phyloP scores from a whole-genome alignment of 306 rosid species.

The Oxytropis ochrocephala region DNA sequence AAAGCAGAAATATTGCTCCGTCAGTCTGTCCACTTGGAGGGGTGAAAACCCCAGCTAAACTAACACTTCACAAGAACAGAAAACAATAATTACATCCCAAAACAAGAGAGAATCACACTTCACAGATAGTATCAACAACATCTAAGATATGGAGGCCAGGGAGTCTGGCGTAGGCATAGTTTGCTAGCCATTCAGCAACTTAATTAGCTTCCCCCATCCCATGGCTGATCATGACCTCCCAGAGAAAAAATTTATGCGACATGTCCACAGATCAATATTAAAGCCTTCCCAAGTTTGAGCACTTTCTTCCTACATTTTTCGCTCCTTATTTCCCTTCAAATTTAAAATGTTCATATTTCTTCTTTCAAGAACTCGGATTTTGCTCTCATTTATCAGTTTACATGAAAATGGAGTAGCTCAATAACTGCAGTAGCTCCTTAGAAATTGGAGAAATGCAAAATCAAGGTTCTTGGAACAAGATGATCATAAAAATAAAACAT shows the following conservation, averaged over 20 bases:
- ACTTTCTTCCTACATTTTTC: background rate
- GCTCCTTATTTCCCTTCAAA: background rate
- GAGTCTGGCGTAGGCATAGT: background rate
- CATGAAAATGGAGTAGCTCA: slow-evolving; percentile 3
- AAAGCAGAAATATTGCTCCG: background rate
- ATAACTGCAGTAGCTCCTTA: background rate
- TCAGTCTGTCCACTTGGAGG: background rate
- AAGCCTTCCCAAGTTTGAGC: slow-evolving; percentile 4
- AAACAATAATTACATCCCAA: background rate
- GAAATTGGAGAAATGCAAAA: background rate
- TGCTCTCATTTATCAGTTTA: background rate
- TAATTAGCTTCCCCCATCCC: background rate
- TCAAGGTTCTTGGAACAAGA: background rate
- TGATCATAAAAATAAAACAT: background rate
- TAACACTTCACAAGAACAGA: background rate
- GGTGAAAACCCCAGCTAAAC: background rate
- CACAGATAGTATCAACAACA: background rate
- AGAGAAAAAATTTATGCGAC: background rate
- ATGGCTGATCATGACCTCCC: background rate
- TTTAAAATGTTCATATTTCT: background rate
- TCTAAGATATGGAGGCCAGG: background rate
- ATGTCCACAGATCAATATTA: background rate
- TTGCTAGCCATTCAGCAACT: background rate
- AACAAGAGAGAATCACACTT: background rate
- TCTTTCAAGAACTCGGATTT: background rate